Evolutionary conservation across 352 stramenopile species (phyloP).

Genomic region (Pythium coloratum): DNA sequence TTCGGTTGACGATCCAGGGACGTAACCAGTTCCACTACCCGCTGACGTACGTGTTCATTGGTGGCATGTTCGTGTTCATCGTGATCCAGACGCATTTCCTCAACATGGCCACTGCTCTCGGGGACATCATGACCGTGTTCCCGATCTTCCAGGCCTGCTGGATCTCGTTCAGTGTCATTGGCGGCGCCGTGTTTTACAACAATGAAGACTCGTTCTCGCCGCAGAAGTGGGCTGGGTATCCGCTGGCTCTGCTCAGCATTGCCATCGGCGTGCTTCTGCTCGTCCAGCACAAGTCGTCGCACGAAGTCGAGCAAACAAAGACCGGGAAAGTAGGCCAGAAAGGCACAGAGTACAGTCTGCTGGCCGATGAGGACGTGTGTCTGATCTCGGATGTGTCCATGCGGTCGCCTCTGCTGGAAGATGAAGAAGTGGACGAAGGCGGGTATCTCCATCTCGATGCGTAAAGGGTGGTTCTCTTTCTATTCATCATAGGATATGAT

Average conservation of each 20-base stretch:
- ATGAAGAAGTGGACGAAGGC: constrained; percentile 38
- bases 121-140: constrained; percentile 90
- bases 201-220: constrained; percentile 57
- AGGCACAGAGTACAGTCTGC: constrained; percentile 34
- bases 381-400: constrained; percentile 66
- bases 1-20: constrained; percentile 76
- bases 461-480: constrained; percentile 5
- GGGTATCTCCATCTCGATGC: constrained; percentile 56
- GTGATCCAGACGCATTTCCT: constrained; percentile 87
- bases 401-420: constrained; percentile 55
- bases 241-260: constrained; percentile 70
- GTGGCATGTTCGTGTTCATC: constrained; percentile 85
- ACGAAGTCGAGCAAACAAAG: not conserved
- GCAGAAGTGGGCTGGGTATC: constrained; percentile 69
- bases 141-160: constrained; percentile 88
- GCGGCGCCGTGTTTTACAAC: constrained; percentile 84
- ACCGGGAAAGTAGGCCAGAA: constrained; percentile 7
- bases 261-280: constrained; percentile 65
- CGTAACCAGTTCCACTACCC: constrained; percentile 87
- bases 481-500: constrained; percentile 1
- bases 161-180: constrained; percentile 88
- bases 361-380: constrained; percentile 57
- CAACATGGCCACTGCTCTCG: constrained; percentile 80
- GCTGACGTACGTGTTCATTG: constrained; percentile 85
- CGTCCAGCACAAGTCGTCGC: constrained; percentile 58